A percentile compares a stretch with the other conserved stretches of the same genome.
Evolutionary conservation across 441 rosid genomes (phyloP).

Genomic region (Euphorbia corollata): DNA sequence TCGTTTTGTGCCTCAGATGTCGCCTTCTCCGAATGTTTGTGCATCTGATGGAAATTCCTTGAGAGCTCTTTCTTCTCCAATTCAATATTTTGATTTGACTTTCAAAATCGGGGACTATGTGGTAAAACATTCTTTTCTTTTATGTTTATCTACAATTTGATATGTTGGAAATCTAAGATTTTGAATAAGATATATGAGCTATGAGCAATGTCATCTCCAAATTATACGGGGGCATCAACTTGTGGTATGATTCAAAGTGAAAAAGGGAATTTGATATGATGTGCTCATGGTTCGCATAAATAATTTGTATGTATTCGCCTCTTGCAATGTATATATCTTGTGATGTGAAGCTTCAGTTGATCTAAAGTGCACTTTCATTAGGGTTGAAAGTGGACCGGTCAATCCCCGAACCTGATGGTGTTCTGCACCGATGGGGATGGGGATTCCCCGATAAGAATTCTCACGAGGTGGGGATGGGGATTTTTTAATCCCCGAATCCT

Average conservation of each 20-base stretch:
- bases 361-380: background rate
- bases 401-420: too few relatives aligned
- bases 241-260: background rate
- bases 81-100: slow-evolving; percentile 47
- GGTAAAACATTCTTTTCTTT: slow-evolving; percentile 36
- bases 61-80: slow-evolving; percentile 27
- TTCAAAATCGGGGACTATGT: slow-evolving; percentile 85
- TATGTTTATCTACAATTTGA: slow-evolving; percentile 6
- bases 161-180: slow-evolving; percentile 11
- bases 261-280: background rate
- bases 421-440: too few relatives aligned
- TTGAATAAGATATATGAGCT: background rate
- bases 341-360: background rate
- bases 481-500: too few relatives aligned
- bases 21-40: slow-evolving; percentile 24
- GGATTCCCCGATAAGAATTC: too few relatives aligned
- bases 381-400: too few relatives aligned
- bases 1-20: slow-evolving; percentile 54
- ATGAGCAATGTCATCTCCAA: background rate
- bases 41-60: slow-evolving; percentile 34
- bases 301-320: background rate
- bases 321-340: background rate
- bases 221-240: background rate
- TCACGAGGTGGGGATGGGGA: too few relatives aligned
- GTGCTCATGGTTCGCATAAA: background rate